A percentile compares a stretch with the other conserved stretches of the same genome.
phyloP scores from a whole-genome alignment of 1,284 basidiomycete genomes.

The Psilocybe mexicana region DNA sequence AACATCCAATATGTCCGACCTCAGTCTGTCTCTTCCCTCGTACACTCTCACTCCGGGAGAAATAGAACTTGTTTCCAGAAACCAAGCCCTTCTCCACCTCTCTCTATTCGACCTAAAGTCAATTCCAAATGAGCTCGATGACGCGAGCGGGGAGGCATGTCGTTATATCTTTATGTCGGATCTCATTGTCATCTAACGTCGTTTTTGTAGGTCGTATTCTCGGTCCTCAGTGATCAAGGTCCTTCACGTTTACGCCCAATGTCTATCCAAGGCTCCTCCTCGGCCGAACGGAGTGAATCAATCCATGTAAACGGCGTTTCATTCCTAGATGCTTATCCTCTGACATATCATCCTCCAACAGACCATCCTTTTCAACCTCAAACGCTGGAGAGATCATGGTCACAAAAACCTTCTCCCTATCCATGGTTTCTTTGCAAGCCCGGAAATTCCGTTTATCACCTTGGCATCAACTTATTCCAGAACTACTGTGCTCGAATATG shows the following conservation, averaged over 20 bases:
- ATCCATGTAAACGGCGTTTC: background rate
- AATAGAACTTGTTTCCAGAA: background rate
- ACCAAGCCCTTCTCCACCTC: background rate
- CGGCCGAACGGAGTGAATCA: background rate
- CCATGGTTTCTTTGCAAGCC: constrained; percentile 14
- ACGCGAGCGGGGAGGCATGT: background rate
- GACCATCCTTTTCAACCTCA: constrained; percentile 4
- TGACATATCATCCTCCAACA: background rate
- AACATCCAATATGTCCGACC: background rate
- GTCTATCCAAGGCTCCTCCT: background rate
- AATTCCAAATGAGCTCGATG: background rate
- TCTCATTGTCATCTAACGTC: background rate
- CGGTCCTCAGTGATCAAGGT: background rate
- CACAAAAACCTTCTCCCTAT: constrained; percentile 14
- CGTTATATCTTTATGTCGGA: no score
- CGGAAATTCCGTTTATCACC: constrained; percentile 10
- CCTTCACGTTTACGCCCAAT: background rate
- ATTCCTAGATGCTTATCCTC: no score
- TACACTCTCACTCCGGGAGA: background rate
- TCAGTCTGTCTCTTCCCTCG: background rate
- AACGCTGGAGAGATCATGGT: background rate
- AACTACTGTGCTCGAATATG: constrained; percentile 16
- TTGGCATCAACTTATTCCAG: constrained; percentile 14
- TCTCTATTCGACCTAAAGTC: background rate
- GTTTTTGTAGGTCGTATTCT: background rate